Base-by-base conservation (phyloP, 176 grass and related monocot genomes). In the Ananas comosus region DNA sequence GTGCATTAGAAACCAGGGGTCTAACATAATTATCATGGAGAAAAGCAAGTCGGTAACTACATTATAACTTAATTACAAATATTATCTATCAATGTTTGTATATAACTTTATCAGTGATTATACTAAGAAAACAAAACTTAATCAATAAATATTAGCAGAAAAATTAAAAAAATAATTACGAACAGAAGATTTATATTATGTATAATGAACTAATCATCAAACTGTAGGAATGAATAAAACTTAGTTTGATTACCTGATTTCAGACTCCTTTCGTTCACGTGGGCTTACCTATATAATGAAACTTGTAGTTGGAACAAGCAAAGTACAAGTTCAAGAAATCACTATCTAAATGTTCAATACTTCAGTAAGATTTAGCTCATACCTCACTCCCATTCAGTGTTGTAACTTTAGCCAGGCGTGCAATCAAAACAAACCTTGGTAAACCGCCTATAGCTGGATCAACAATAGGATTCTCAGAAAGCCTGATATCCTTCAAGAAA, bases 391-490 rank as follows among this genome's bases (percentile, higher is more conserved):
- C 86, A 79, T 97, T 97, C 57, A 97, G 80, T 72, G 88, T 70
- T 66, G 88, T 85, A 58, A 87, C 69, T 61, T 97, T 90, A 70
- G 81, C 74, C 11, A 97, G 86, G 49, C 84, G 86, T 72, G 94
- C 93, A 83, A 97, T 51, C 79, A 92, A 86, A 71, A 92, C 86
- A 85, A 90, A 97, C 51, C 89, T 82, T 27, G 83, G 77, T 64
- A 80, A 74, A 66, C 89, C 94, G 56, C 94, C 86, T 82, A 81
- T 92, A 54, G 83, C 63, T 67, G 89, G 86, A 78, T 92, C 94
- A 53, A 84, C 77, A 68, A 97, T 64, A 83, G 89, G 94, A 92
- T 90, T 97, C 64, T 87, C 89, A 83, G 94, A 97, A 75, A 97
- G 72, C 78, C 94, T 92, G 56, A 92, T 74, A 1, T 97, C 94